These are phyloP conservation scores for Raffaelea arxii DNA, from an alignment of 2,329 filamentous ascomycete genomes.

Conservation along the genomic window DNA sequence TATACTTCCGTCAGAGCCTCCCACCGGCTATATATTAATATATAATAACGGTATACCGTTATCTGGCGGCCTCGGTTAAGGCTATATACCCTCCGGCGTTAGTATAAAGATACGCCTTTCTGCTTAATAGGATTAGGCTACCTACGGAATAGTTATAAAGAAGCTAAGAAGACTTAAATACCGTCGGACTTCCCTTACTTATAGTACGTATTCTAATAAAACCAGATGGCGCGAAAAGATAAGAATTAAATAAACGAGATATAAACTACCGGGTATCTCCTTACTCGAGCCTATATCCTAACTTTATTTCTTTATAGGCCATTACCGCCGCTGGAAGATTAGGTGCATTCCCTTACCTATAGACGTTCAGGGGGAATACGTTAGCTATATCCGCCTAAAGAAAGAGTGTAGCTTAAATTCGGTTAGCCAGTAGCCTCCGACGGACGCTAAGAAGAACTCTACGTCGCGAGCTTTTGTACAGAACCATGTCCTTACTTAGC, in stretches of 20 bases:
- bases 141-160: conserved; percentile 34
- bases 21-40: too few relatives aligned
- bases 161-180: conserved; percentile 79
- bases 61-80: too few relatives aligned
- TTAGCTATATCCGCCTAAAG: conserved; percentile 87
- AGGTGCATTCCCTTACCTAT: conserved; percentile 71
- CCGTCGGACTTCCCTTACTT: conserved; percentile 89
- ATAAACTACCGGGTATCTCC: too few relatives aligned
- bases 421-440: conserved; percentile 65
- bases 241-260: too few relatives aligned
- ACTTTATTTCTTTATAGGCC: conserved; percentile 45
- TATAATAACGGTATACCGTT: too few relatives aligned
- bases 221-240: too few relatives aligned
- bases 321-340: conserved; percentile 90
- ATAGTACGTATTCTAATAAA: conserved; percentile 56
- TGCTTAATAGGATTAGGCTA: conserved; percentile 21
- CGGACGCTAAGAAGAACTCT: conserved; percentile 33
- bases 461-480: conserved; percentile 23
- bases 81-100: too few relatives aligned
- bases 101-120: too few relatives aligned
- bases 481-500: neutral
- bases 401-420: conserved; percentile 91
- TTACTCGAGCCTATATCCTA: neutral
- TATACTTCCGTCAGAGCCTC: too few relatives aligned
- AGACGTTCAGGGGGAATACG: conserved; percentile 67